These are phyloP conservation scores for Cladosporium austrohemisphaericum DNA, from an alignment of 2,329 filamentous ascomycete genomes.

Conservation along the genomic window DNA sequence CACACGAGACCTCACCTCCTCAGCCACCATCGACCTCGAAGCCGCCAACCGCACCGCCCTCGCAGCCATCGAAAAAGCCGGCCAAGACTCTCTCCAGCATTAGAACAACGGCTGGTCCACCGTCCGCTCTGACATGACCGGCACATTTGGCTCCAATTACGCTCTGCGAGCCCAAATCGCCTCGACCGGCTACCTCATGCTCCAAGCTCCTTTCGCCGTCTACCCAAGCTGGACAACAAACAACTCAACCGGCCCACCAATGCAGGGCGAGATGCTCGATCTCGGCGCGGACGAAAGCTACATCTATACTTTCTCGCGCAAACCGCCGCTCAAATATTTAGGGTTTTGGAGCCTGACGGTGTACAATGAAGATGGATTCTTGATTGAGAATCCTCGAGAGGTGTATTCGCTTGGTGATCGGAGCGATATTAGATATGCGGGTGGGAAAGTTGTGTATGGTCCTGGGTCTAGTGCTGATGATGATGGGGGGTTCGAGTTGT, in stretches of 20 bases:
- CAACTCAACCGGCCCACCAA: background rate
- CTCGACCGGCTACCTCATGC: slow-evolving; percentile 16
- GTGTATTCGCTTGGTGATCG: slow-evolving; percentile 20
- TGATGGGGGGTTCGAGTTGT: slow-evolving; percentile 15
- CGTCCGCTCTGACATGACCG: slow-evolving; percentile 2
- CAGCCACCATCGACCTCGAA: slow-evolving; percentile 5
- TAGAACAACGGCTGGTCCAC: slow-evolving; percentile 19
- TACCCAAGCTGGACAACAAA: slow-evolving; percentile 19
- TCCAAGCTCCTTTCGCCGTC: slow-evolving; percentile 14
- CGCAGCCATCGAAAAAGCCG: background rate
- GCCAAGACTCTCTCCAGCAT: background rate
- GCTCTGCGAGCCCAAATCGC: slow-evolving; percentile 15
- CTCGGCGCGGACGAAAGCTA: slow-evolving; percentile 16
- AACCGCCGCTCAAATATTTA: slow-evolving; percentile 16
- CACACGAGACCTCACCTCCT: background rate
- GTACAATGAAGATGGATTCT: slow-evolving; percentile 17
- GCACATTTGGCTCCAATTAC: slow-evolving; percentile 17
- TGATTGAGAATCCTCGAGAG: slow-evolving; percentile 18
- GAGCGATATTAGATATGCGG: slow-evolving; percentile 18
- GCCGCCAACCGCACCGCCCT: slow-evolving; percentile 7
- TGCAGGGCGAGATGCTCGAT: background rate
- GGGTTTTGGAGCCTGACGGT: slow-evolving; percentile 23
- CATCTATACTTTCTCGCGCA: slow-evolving; percentile 21
- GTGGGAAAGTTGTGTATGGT: slow-evolving; percentile 17
- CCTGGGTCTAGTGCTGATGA: background rate